Conservation (phyloP, 176 grass and related monocot species). For the Saccharum officinarum region DNA sequence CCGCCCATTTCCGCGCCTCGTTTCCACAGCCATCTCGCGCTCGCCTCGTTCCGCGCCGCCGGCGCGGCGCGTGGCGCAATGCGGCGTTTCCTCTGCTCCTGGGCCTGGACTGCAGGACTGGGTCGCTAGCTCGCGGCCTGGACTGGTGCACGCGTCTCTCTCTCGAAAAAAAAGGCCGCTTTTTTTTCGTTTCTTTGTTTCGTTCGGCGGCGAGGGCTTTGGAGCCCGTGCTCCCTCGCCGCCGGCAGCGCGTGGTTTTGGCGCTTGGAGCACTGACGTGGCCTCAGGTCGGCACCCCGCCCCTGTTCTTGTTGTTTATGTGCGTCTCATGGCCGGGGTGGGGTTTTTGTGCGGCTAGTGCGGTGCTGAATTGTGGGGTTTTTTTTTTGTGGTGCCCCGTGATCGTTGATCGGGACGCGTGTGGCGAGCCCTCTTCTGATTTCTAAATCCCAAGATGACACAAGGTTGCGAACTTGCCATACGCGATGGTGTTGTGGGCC, state of each 20-base stretch:
- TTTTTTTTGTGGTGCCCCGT: not conserved
- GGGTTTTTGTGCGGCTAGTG: not conserved
- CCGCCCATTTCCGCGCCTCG: not conserved
- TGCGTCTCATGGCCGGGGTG: not conserved
- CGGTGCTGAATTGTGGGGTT: not conserved
- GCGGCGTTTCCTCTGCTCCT: not conserved
- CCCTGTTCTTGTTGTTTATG: not conserved
- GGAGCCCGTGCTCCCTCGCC: not conserved
- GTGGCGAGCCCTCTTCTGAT: not conserved
- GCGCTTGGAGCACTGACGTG: not conserved
- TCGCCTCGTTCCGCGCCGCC: no score
- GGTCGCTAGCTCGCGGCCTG: not conserved
- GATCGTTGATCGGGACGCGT: not conserved
- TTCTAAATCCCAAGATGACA: not conserved
- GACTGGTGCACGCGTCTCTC: not conserved
- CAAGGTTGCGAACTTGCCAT: not conserved
- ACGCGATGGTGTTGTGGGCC: no score
- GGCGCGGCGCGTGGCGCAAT: not conserved
- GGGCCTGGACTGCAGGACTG: not conserved
- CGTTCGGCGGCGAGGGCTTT: not conserved
- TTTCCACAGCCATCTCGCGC: not conserved
- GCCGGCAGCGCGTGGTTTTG: not conserved
- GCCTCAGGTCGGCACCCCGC: not conserved
- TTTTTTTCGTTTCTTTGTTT: not conserved
- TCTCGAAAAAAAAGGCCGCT: not conserved